These are phyloP conservation scores for Phytomonas sp. DNA, from an alignment of 208 protist genomes.

Conservation along the genomic window DNA sequence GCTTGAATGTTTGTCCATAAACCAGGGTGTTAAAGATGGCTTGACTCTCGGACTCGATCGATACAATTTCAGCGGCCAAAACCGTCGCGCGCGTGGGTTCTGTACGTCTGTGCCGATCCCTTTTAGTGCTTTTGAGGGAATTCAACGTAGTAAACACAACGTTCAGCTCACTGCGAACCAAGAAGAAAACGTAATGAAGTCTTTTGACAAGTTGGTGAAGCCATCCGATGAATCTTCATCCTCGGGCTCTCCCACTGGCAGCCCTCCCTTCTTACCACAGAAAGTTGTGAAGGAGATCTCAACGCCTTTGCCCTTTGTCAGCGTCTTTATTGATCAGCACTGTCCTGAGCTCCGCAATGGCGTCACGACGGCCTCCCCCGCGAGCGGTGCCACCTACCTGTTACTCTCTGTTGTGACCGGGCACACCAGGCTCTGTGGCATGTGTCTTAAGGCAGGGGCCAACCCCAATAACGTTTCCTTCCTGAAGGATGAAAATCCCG, in stretches of 20 bases:
- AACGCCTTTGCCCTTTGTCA: slow-evolving; percentile 63
- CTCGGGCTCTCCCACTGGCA: slow-evolving; percentile 1
- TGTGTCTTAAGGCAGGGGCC: slow-evolving; percentile 68
- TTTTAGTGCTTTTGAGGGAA: slow-evolving; percentile 59
- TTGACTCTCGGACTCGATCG: not conserved
- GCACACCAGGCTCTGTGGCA: slow-evolving; percentile 43
- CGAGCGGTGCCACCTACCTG: slow-evolving; percentile 67
- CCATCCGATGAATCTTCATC: not conserved
- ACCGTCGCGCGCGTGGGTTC: slow-evolving; percentile 53
- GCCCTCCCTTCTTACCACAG: slow-evolving; percentile 7
- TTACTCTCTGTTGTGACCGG: slow-evolving; percentile 72
- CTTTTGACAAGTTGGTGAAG: slow-evolving; percentile 49
- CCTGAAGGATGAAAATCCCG: slow-evolving; percentile 46
- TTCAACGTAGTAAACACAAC: slow-evolving; percentile 41
- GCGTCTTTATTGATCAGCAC: slow-evolving; percentile 59
- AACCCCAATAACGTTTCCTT: slow-evolving; percentile 84
- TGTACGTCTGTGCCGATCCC: slow-evolving; percentile 68
- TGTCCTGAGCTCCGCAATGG: slow-evolving; percentile 47
- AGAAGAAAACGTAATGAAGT: slow-evolving; percentile 53
- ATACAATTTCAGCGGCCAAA: slow-evolving; percentile 29
- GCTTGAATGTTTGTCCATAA: slow-evolving; percentile 21
- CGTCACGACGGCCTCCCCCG: slow-evolving; percentile 17
- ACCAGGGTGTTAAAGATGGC: slow-evolving; percentile 18
- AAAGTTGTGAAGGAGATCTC: slow-evolving; percentile 39
- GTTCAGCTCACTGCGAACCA: slow-evolving; percentile 45